Base-by-base conservation (phyloP, 2,329 filamentous ascomycete genomes). In the Atkinsonella hypoxylon region DNA sequence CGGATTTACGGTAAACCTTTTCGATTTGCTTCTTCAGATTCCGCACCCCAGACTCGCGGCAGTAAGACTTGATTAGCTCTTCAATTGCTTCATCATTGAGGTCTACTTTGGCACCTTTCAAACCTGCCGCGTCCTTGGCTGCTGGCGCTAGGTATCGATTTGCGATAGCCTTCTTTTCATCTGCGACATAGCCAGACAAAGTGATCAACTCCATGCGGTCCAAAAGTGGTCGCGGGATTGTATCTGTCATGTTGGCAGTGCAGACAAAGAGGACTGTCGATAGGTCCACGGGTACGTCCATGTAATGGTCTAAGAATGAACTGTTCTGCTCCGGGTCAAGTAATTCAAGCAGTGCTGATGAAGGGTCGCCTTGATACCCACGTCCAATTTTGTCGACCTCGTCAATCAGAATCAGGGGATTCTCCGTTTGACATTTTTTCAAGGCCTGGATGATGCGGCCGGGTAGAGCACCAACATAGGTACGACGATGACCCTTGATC, bases 1-100 rank as follows among this genome's bases (percentile, higher is more conserved):
- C 94, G 13, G 91, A 89, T 70, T 98, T 98, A 52, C 93, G 83
- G 70, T 96, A 98, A 3, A 98, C 89, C 73, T 98, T 98, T 67
- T 98, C 93, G 55, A 98, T 98, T 67, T 97, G 91, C 74, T 98
- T 97, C 79, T 98, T 98, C 54, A 98, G 73, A 64, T 98, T 98
- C 57, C 93, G 85, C 9, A 98, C 94, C 60, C 93, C 93, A 42
- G 89, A 95, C 70, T 98, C 93, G 42, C 93, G 87, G 70, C 90
- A 96, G 72, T 98, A 98, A 22, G 89, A 95, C 71, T 97, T 97
- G 73, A 98, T 98, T 43, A 98, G 77, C 68, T 98, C 93, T 62
- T 93, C 85, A 43, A 98, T 94, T 12, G 91, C 94, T 52, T 87
- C 85, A 58, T 89, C 83, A 54, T 82, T 84, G 42, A 98, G 75